These are phyloP conservation scores for Elaeagnus macrophylla DNA, from an alignment of 306 rosid species.

Conservation along the genomic window DNA sequence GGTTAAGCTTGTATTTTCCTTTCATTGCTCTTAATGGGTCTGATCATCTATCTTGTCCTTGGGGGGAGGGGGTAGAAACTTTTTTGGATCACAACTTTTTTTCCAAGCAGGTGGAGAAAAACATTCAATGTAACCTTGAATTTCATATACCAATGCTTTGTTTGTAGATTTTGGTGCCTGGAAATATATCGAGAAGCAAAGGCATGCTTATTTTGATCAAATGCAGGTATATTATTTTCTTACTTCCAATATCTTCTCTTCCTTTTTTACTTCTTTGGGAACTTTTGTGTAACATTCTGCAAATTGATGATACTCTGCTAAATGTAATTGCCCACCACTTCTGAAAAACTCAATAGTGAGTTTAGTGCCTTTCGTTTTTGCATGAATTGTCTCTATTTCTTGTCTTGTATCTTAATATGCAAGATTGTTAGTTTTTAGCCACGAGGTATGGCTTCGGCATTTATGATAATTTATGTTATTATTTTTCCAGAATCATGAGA, in stretches of 20 bases:
- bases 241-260: background rate
- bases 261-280: slow-evolving; percentile 2
- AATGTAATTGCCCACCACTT: too few relatives aligned
- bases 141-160: slow-evolving; percentile 18
- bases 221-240: slow-evolving; percentile 60
- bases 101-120: slow-evolving; percentile 5
- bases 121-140: background rate
- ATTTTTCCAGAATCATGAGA: too few relatives aligned
- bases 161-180: slow-evolving; percentile 79
- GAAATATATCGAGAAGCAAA: slow-evolving; percentile 68
- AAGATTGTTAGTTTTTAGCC: too few relatives aligned
- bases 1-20: background rate
- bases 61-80: background rate
- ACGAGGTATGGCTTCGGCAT: too few relatives aligned
- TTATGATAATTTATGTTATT: too few relatives aligned
- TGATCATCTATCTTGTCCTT: background rate
- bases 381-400: too few relatives aligned
- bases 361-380: too few relatives aligned
- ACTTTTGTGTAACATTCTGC: background rate
- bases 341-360: too few relatives aligned
- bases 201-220: slow-evolving; percentile 81
- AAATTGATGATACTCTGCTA: background rate
- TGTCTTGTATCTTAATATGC: too few relatives aligned
- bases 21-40: background rate
- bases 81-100: background rate